Conservation (phyloP, 495 filamentous ascomycete species). For the Gamarada debralockiae region DNA sequence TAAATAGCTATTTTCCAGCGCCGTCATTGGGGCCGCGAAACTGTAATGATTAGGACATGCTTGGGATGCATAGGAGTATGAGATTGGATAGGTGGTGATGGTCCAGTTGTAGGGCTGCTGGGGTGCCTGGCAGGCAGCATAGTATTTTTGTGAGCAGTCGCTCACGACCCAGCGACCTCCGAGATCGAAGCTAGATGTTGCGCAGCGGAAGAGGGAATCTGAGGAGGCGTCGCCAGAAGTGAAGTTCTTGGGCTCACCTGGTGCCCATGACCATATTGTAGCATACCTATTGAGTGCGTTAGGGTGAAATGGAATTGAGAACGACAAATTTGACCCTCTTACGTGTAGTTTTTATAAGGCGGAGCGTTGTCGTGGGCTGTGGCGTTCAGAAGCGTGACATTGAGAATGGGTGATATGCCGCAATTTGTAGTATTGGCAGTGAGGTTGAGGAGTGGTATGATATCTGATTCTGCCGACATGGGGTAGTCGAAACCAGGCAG, state of each 20-base stretch:
- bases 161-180: slow-evolving; percentile 51
- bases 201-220: slow-evolving; percentile 43
- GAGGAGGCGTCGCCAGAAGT: slow-evolving; percentile 26
- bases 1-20: slow-evolving; percentile 59
- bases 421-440: slow-evolving; percentile 47
- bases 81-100: slow-evolving; percentile 34
- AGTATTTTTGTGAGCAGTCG: slow-evolving; percentile 47
- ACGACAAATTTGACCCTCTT: slow-evolving; percentile 7
- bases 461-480: slow-evolving; percentile 24
- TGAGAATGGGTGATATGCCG: slow-evolving; percentile 55
- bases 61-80: slow-evolving; percentile 31
- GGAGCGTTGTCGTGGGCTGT: slow-evolving; percentile 43
- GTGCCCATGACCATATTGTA: slow-evolving; percentile 57
- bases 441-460: slow-evolving; percentile 28
- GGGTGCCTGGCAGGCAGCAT: slow-evolving; percentile 49
- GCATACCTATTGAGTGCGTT: slow-evolving; percentile 9
- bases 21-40: slow-evolving; percentile 54
- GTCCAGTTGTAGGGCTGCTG: slow-evolving; percentile 51
- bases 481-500: slow-evolving; percentile 30
- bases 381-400: slow-evolving; percentile 45
- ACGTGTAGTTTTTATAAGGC: slow-evolving; percentile 47
- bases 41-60: slow-evolving; percentile 35
- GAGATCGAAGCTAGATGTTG: slow-evolving; percentile 38
- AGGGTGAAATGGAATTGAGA: no score
- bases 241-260: slow-evolving; percentile 45